Evolutionary conservation across 2,329 filamentous ascomycete species (phyloP).

Genomic region (Nemania sp.): DNA sequence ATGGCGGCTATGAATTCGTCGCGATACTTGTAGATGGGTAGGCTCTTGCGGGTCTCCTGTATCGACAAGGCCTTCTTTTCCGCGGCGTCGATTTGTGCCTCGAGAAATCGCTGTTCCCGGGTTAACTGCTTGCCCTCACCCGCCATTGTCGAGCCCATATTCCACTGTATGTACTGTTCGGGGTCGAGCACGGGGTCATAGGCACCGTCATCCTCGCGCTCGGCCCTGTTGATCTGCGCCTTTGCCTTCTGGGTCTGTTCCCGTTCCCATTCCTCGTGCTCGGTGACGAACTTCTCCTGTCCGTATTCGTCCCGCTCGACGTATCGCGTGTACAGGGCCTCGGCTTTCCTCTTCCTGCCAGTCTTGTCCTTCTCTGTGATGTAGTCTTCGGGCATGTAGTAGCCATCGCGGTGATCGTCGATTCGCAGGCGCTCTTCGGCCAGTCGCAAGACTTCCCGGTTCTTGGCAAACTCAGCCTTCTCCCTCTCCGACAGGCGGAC

Average conservation of each 20-base stretch:
- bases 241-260: conserved; percentile 89
- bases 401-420: conserved; percentile 90
- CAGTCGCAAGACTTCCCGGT: conserved; percentile 78
- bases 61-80: conserved; percentile 88
- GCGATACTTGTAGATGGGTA: conserved; percentile 88
- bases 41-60: conserved; percentile 84
- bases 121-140: conserved; percentile 73
- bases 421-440: conserved; percentile 85
- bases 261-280: conserved; percentile 94
- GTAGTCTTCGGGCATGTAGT: conserved; percentile 91
- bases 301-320: conserved; percentile 86
- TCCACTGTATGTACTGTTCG: conserved; percentile 83
- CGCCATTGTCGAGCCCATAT: conserved; percentile 72
- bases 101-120: conserved; percentile 77
- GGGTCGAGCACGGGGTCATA: conserved; percentile 96
- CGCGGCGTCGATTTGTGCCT: conserved; percentile 82
- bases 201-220: conserved; percentile 76
- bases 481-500: conserved; percentile 76
- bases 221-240: conserved; percentile 76
- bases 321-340: conserved; percentile 87
- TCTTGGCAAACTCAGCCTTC: conserved; percentile 85
- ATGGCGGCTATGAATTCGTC: conserved; percentile 86
- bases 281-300: conserved; percentile 86
- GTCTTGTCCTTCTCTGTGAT: conserved; percentile 93
- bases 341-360: conserved; percentile 83